A percentile compares a stretch with the other conserved stretches of the same genome.
Evolutionary conservation across 1,139 yeast genomes (phyloP).

Genomic region (Suhomyces atakaporum): DNA sequence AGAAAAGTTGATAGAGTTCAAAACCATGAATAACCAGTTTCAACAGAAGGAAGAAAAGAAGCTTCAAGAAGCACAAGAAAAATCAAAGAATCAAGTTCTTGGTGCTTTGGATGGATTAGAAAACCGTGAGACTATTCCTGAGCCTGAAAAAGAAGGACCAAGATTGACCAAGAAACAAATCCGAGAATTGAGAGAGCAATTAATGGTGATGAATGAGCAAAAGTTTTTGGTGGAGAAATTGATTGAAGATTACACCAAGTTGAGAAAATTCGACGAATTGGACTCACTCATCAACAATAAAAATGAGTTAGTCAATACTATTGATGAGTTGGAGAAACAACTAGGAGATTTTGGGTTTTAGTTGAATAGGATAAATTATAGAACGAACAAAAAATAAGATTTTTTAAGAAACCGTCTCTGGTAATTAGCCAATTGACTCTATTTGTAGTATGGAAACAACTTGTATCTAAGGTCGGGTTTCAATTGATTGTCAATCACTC

Average conservation of each 20-base stretch:
- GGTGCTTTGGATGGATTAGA: not conserved
- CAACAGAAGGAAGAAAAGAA: conserved; percentile 24
- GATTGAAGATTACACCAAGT: conserved; percentile 61
- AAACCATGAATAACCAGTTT: conserved; percentile 28
- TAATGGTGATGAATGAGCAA: conserved; percentile 89
- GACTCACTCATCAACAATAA: conserved; percentile 60
- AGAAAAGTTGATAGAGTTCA: conserved; percentile 33
- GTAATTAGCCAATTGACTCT: no score
- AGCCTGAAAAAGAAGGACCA: conserved; percentile 19
- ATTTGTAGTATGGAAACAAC: no score
- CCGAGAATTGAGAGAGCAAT: conserved; percentile 64
- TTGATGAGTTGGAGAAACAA: conserved; percentile 47
- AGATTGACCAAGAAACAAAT: conserved; percentile 52
- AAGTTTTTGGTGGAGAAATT: conserved; percentile 66
- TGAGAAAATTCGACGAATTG: conserved; percentile 77
- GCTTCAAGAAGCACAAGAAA: conserved; percentile 10
- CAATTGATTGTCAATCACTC: no score
- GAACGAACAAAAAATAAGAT: not conserved
- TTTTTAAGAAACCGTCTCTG: no score
- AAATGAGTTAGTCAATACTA: conserved; percentile 57
- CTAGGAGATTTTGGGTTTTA: conserved; percentile 70
- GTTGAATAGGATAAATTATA: not conserved
- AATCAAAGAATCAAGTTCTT: conserved; percentile 2
- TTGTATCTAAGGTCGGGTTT: no score
- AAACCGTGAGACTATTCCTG: not conserved